A percentile compares a stretch with the other conserved stretches of the same genome.
phyloP scores from a whole-genome alignment of 768 basidiomycete species.

The Boletus sp. region DNA sequence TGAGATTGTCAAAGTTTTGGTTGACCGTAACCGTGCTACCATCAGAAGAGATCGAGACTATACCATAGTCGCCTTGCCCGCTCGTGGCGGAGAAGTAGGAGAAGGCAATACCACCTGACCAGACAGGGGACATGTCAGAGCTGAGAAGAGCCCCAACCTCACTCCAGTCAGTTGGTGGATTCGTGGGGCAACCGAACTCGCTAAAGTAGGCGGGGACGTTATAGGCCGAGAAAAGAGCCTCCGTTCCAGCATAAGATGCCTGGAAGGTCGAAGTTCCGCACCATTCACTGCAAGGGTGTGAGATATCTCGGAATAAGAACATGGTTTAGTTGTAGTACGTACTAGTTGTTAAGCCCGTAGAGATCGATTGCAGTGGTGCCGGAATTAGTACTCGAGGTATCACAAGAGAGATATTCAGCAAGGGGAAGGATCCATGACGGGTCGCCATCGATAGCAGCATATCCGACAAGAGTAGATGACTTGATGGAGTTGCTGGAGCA shows the following conservation, averaged over 20 bases:
- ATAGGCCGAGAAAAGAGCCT: conserved; percentile 54
- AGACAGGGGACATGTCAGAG: conserved; percentile 67
- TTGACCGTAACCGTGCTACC: conserved; percentile 62
- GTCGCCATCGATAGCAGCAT: conserved; percentile 79
- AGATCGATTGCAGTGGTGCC: conserved; percentile 71
- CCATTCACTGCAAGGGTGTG: conserved; percentile 58
- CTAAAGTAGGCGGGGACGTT: conserved; percentile 88
- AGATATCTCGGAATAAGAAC: background rate
- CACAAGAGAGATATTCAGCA: conserved; percentile 80
- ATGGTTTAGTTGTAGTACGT: conserved; percentile 26
- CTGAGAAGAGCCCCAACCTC: conserved; percentile 75
- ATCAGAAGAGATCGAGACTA: conserved; percentile 73
- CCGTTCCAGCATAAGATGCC: conserved; percentile 52
- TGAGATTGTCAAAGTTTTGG: conserved; percentile 65
- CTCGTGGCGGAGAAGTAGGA: conserved; percentile 85
- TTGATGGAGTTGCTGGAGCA: conserved; percentile 53
- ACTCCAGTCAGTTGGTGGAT: conserved; percentile 67
- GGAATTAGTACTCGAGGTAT: conserved; percentile 49
- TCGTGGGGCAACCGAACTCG: conserved; percentile 76
- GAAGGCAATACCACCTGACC: conserved; percentile 88
- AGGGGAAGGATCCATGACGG: conserved; percentile 59
- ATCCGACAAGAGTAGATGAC: conserved; percentile 71
- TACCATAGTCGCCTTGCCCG: conserved; percentile 73
- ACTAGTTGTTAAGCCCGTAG: conserved; percentile 88
- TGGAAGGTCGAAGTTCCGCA: conserved; percentile 67